Evolutionary conservation across 495 filamentous ascomycete species (phyloP).

Genomic region (Aspergillus steynii): DNA sequence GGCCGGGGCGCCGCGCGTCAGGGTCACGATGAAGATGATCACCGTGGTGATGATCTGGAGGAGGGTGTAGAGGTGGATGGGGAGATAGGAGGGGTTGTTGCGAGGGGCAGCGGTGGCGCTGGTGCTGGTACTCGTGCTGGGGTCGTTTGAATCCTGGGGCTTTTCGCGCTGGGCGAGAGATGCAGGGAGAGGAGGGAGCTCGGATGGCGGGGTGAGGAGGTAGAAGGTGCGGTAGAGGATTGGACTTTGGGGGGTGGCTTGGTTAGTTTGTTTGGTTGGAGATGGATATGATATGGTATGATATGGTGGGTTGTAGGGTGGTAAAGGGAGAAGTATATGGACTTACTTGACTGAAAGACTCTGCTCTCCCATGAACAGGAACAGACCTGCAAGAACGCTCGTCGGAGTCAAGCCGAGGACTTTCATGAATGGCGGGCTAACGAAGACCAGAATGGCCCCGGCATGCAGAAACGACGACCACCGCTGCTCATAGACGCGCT

Average conservation of each 20-base stretch:
- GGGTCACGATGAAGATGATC: slow-evolving; percentile 63
- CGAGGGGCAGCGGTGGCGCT: slow-evolving; percentile 5
- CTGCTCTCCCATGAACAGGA: slow-evolving; percentile 75
- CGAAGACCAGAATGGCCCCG: slow-evolving; percentile 58
- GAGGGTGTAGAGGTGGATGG: slow-evolving; percentile 64
- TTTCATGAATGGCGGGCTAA: slow-evolving; percentile 68
- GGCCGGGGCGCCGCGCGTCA: slow-evolving; percentile 62
- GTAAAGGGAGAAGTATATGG: neutral
- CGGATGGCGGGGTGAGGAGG: slow-evolving; percentile 62
- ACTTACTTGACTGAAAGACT: slow-evolving; percentile 63
- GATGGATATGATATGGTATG: neutral
- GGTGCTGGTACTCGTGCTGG: neutral
- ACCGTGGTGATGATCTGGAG: slow-evolving; percentile 61
- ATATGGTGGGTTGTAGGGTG: neutral
- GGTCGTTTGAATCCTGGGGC: slow-evolving; percentile 6
- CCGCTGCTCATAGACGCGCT: slow-evolving; percentile 66
- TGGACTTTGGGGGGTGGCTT: slow-evolving; percentile 36
- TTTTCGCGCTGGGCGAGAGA: slow-evolving; percentile 31
- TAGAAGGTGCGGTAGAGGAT: slow-evolving; percentile 65
- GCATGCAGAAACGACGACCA: slow-evolving; percentile 68
- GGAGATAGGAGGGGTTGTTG: slow-evolving; percentile 43
- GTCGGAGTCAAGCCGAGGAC: slow-evolving; percentile 69
- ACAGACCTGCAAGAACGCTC: slow-evolving; percentile 66
- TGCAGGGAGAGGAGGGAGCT: slow-evolving; percentile 58
- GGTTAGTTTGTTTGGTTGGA: neutral